Percentiles rank a stretch among this genome's conserved stretches.
These are phyloP conservation scores for Solanum corneliomulleri DNA, from an alignment of 257 asterid species.

Conservation along the genomic window DNA sequence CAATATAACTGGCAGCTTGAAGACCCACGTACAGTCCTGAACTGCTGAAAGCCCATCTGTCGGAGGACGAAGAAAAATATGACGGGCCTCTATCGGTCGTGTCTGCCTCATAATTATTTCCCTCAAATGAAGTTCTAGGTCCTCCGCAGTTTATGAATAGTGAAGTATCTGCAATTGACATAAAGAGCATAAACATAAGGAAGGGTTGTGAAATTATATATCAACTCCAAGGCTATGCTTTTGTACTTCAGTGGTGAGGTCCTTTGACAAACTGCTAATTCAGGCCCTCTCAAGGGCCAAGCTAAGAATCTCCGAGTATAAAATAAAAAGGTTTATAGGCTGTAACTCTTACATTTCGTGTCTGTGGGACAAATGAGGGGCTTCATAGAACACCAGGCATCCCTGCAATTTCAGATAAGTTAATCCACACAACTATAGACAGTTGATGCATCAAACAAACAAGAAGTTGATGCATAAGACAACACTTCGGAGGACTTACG, in stretches of 20 bases:
- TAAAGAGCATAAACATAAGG: not conserved
- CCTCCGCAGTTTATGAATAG: constrained; percentile 89
- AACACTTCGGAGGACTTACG: constrained; percentile 40
- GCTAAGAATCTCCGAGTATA: not conserved
- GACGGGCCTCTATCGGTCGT: constrained; percentile 36
- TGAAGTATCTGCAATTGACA: constrained; percentile 37
- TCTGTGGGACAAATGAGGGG: constrained; percentile 53
- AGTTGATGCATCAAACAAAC: not conserved
- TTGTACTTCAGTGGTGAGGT: not conserved
- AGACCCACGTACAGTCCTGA: constrained; percentile 39
- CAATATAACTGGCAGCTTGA: not conserved
- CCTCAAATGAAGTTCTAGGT: constrained; percentile 19
- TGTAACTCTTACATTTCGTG: constrained; percentile 28
- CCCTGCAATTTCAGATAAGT: constrained; percentile 13
- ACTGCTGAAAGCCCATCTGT: constrained; percentile 80
- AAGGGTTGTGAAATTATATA: not conserved
- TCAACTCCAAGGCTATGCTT: not conserved
- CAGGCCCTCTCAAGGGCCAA: not conserved
- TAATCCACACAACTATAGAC: not conserved
- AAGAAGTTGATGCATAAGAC: not conserved
- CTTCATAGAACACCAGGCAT: constrained; percentile 58
- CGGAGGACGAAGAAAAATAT: constrained; percentile 22
- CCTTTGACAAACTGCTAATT: not conserved
- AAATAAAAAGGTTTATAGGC: not conserved
- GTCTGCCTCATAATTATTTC: constrained; percentile 53